Base-by-base conservation (phyloP, 2,329 filamentous ascomycete genomes). In the Nigrospora oryzae region DNA sequence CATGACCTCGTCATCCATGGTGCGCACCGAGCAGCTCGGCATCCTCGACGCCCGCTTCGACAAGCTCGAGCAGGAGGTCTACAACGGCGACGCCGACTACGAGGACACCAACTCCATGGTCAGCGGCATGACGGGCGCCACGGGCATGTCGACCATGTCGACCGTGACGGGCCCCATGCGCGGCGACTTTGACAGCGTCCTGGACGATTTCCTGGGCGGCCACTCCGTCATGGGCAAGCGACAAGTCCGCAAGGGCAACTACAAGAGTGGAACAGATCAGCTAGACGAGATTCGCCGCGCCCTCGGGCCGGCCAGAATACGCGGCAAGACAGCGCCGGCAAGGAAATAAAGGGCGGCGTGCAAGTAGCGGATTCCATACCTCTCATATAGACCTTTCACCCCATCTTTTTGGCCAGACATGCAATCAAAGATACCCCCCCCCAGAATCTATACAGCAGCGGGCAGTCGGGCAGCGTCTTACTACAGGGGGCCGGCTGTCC, bases 31-130 rank as follows among this genome's bases (percentile, higher is more conserved):
- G 57, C 88, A 89, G 36, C 77, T 94, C 48, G 83, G 82, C 1
- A 75, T 94, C 1, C 73, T 98, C 7, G 94, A 98, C 61, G 85
- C 85, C 39, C 80, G 93, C 23, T 98, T 97, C 62, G 93, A 98
- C 62, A 87, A 79, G 64, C 79, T 97, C 16, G 89, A 96, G 64
- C 85, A 91, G 62, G 70, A 70, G 17, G 70, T 68, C 44, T 63
- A 70, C 51, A 72, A 73, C 34, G 70, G 67, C 49, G 71, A 71
- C 33, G 60, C 69, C 19, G 70, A 73, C 36, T 57, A 64, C 33
- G 70, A 73, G 46, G 71, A 74, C 43, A 67, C 70, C 59, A 69
- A 63, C 10, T 81, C 79, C 4, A 70, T 83, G 56, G 83, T 80
- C 11, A 78, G 71, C 5, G 68, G 80, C 38, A 83, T 81, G 11